A percentile compares a stretch with the other conserved stretches of the same genome.
phyloP scores from a whole-genome alignment of 164 flowering plant species.

The Nelumbo lutea region DNA sequence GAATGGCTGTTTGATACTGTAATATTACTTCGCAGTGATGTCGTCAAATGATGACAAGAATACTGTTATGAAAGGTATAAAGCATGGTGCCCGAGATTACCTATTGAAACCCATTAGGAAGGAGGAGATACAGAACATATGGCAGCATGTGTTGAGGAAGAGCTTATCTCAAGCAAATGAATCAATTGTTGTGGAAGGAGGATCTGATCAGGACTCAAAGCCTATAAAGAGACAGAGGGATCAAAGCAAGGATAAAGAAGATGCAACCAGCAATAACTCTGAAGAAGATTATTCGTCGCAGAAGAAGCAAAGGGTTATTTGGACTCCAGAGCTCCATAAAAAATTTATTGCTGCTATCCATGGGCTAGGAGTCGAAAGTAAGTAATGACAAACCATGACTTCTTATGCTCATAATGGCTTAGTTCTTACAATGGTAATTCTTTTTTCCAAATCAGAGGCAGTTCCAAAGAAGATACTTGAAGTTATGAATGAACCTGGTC shows the following conservation, averaged over 20 bases:
- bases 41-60: slow-evolving; percentile 19
- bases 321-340: slow-evolving; percentile 23
- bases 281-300: slow-evolving; percentile 10
- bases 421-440: neutral
- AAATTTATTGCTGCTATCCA: slow-evolving; percentile 27
- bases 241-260: slow-evolving; percentile 5
- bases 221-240: slow-evolving; percentile 6
- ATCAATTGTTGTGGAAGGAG: slow-evolving; percentile 3
- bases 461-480: slow-evolving; percentile 33
- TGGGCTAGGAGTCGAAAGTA: slow-evolving; percentile 26
- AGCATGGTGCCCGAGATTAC: slow-evolving; percentile 37
- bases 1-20: neutral
- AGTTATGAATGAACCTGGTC: slow-evolving; percentile 26
- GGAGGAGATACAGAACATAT: slow-evolving; percentile 34
- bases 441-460: slow-evolving; percentile 23
- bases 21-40: slow-evolving; percentile 24
- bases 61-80: slow-evolving; percentile 35
- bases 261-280: neutral
- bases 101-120: slow-evolving; percentile 31
- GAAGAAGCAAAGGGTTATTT: slow-evolving; percentile 24
- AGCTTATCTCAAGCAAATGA: slow-evolving; percentile 2
- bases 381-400: neutral
- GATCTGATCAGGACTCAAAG: neutral
- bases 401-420: neutral
- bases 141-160: slow-evolving; percentile 45